Percentiles rank a stretch among this genome's conserved stretches.
Conservation (phyloP, 176 grass and related monocot genomes). For the Alloteropsis semialata region DNA sequence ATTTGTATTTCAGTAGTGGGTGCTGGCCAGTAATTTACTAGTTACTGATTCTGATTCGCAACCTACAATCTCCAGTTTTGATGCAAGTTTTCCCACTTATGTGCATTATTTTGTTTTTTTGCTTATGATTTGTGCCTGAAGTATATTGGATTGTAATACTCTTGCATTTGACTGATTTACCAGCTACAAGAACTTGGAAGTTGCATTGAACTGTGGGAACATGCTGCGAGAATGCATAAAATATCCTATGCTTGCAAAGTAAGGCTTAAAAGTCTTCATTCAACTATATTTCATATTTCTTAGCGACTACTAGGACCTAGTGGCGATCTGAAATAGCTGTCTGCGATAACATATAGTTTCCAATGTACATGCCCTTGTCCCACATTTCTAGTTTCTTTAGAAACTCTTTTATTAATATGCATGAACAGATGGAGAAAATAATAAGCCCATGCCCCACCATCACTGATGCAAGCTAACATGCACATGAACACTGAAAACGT, state of each 20-base stretch:
- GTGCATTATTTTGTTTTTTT: background rate
- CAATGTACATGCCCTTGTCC: background rate
- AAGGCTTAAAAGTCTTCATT: conserved; percentile 43
- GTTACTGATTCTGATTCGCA: too few species aligned
- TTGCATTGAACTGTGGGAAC: conserved; percentile 98
- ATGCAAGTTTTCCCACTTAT: background rate
- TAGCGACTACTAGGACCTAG: background rate
- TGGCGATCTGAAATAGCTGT: background rate
- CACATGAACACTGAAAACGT: background rate
- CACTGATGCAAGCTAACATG: background rate
- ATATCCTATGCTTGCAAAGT: conserved; percentile 95
- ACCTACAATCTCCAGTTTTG: too few species aligned
- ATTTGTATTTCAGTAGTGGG: too few species aligned
- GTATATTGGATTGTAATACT: conserved; percentile 19
- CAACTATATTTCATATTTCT: background rate
- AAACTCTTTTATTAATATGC: background rate
- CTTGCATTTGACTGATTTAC: conserved; percentile 20
- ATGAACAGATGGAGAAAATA: background rate
- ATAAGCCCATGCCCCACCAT: background rate
- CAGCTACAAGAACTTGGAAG: conserved; percentile 98
- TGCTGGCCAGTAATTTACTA: too few species aligned
- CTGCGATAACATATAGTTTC: background rate
- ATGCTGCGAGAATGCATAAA: conserved; percentile 99
- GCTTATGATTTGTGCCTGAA: background rate
- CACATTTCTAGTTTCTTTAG: background rate